A percentile compares a stretch with the other conserved stretches of the same genome.
Evolutionary conservation across 2,329 filamentous ascomycete genomes (phyloP).

Genomic region (Bipolaris cookei): DNA sequence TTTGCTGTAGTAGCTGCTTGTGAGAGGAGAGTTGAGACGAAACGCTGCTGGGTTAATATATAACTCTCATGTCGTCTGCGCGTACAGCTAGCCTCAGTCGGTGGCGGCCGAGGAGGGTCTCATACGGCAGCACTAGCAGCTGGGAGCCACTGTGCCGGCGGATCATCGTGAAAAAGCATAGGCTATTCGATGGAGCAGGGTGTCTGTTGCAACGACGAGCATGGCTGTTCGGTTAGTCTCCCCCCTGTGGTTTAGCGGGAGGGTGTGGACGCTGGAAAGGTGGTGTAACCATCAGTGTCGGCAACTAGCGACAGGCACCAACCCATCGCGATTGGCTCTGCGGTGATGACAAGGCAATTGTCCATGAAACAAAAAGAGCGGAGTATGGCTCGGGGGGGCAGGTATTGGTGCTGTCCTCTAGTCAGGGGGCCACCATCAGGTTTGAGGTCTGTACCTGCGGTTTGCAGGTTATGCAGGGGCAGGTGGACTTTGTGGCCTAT

Average conservation of each 20-base stretch:
- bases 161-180: conserved; percentile 33
- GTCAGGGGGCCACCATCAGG: conserved; percentile 29
- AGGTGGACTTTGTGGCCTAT: conserved; percentile 29
- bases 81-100: conserved; percentile 17
- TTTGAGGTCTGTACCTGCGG: conserved; percentile 24
- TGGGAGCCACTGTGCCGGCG: conserved; percentile 33
- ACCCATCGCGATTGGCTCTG: conserved; percentile 30
- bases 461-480: conserved; percentile 28
- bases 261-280: conserved; percentile 22
- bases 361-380: conserved; percentile 42
- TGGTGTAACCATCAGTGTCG: conserved; percentile 30
- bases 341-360: conserved; percentile 28
- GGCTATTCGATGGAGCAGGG: conserved; percentile 36
- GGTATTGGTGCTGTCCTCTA: conserved; percentile 23
- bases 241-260: conserved; percentile 36
- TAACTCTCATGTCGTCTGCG: conserved; percentile 23
- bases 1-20: conserved; percentile 32
- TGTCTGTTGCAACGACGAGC: conserved; percentile 32
- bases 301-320: conserved; percentile 37
- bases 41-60: conserved; percentile 27
- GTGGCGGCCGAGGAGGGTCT: conserved; percentile 29
- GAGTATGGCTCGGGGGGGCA: conserved; percentile 24
- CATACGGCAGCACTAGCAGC: conserved; percentile 22
- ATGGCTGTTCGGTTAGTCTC: conserved; percentile 27
- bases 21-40: conserved; percentile 30